These are phyloP conservation scores for Globisporangium acanthophoron DNA, from an alignment of 352 stramenopile genomes.

Conservation along the genomic window DNA sequence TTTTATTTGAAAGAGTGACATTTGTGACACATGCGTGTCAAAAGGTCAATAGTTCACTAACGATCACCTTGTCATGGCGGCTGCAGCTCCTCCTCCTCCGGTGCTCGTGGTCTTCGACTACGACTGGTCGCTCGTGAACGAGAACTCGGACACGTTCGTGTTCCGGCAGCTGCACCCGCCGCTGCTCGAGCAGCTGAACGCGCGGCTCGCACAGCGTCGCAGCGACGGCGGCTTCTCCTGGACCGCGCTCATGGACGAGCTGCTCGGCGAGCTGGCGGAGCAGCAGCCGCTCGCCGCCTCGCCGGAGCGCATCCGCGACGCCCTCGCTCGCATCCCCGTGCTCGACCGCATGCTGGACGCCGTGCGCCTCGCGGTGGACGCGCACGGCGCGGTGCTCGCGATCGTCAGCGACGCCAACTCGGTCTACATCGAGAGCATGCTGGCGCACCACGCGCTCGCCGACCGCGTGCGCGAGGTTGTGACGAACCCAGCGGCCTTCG, in stretches of 20 bases:
- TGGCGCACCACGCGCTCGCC: conserved; percentile 30
- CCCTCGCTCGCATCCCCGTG: conserved; percentile 49
- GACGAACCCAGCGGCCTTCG: conserved; percentile 32
- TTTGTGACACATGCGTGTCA: neutral
- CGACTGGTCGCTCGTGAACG: conserved; percentile 80
- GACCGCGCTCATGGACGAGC: conserved; percentile 66
- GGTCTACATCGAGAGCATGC: conserved; percentile 76
- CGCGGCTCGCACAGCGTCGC: conserved; percentile 17
- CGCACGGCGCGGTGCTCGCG: conserved; percentile 35
- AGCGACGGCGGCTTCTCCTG: conserved; percentile 22
- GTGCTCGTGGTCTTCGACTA: conserved; percentile 80
- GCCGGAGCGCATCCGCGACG: conserved; percentile 25
- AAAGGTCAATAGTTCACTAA: neutral
- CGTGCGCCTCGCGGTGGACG: conserved; percentile 34
- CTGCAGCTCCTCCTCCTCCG: too few relatives aligned
- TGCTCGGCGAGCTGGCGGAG: conserved; percentile 33
- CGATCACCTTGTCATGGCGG: neutral
- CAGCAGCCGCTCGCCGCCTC: conserved; percentile 34
- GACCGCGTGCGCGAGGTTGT: conserved; percentile 39
- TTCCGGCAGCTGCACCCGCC: conserved; percentile 63
- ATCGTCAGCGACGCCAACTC: conserved; percentile 83
- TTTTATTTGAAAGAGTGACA: neutral
- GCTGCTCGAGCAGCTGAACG: conserved; percentile 32
- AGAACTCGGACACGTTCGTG: conserved; percentile 78
- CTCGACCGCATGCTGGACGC: conserved; percentile 67